Evolutionary conservation across 192 early-diverging fungal genomes (phyloP).

Genomic region (Podila epigama): DNA sequence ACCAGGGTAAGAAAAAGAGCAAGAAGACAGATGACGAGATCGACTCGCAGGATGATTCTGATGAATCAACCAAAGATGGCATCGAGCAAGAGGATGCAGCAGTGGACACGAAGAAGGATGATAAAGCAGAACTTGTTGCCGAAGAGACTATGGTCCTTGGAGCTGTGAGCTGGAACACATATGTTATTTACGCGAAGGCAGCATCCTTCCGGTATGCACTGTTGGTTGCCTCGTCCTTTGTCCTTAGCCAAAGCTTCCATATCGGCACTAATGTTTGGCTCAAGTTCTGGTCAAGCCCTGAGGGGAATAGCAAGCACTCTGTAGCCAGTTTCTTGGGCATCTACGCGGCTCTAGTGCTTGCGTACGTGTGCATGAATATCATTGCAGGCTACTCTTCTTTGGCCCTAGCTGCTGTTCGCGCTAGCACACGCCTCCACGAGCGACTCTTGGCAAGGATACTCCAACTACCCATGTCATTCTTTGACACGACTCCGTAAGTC

Average conservation of each 20-base stretch:
- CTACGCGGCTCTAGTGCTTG: constrained; percentile 28
- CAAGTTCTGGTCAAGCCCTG: constrained; percentile 65
- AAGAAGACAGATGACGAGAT: constrained; percentile 15
- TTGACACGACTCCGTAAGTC: constrained; percentile 74
- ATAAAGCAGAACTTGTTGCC: constrained; percentile 67
- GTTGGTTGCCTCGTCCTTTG: constrained; percentile 63
- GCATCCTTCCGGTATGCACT: constrained; percentile 66
- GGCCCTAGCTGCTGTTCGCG: constrained; percentile 58
- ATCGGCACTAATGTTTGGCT: constrained; percentile 69
- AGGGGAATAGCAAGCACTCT: neutral
- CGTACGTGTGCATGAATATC: constrained; percentile 30
- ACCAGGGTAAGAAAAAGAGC: constrained; percentile 49
- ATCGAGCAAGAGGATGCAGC: constrained; percentile 23
- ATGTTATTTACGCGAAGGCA: constrained; percentile 79
- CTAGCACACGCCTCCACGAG: constrained; percentile 66
- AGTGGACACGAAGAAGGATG: constrained; percentile 11
- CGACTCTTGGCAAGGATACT: constrained; percentile 72
- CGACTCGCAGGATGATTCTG: constrained; percentile 28
- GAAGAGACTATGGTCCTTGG: constrained; percentile 86
- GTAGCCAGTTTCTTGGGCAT: constrained; percentile 30
- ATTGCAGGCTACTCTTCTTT: constrained; percentile 16
- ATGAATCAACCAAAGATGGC: constrained; percentile 57
- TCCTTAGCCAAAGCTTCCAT: constrained; percentile 61
- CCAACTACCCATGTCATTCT: constrained; percentile 67
- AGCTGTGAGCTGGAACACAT: constrained; percentile 79